A percentile compares a stretch with the other conserved stretches of the same genome.
phyloP scores from a whole-genome alignment of 306 rosid species.

The Dryas octopetala region DNA sequence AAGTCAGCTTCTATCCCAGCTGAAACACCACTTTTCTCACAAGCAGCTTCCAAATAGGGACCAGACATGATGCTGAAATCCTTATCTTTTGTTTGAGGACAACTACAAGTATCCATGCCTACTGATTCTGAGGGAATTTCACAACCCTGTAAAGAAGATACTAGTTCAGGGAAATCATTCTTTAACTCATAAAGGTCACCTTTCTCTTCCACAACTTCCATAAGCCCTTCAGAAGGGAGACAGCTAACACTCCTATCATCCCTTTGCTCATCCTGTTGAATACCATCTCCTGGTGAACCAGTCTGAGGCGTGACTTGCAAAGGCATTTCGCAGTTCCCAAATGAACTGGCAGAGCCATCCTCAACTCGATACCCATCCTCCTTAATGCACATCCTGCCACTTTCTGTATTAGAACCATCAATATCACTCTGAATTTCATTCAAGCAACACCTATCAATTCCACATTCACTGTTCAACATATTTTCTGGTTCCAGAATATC shows the following conservation, averaged over 20 bases:
- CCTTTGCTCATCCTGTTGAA: constrained; percentile 41
- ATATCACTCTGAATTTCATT: constrained; percentile 26
- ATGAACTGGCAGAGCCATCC: constrained; percentile 25
- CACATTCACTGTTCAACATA: constrained; percentile 36
- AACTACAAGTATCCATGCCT: constrained; percentile 30
- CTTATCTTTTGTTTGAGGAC: constrained; percentile 39
- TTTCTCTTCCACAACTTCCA: constrained; percentile 27
- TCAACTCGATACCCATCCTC: constrained; percentile 31
- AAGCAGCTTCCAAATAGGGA: constrained; percentile 31
- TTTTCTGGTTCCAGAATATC: constrained; percentile 15
- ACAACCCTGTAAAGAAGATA: constrained; percentile 32
- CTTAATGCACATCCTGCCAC: constrained; percentile 21
- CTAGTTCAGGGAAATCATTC: constrained; percentile 30
- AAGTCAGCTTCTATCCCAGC: constrained; percentile 38
- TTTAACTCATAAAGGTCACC: constrained; percentile 21
- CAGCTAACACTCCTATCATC: constrained; percentile 27
- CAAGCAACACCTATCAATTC: constrained; percentile 28
- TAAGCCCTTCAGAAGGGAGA: constrained; percentile 28
- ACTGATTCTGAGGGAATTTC: constrained; percentile 38
- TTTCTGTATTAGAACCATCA: constrained; percentile 22
- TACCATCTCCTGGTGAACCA: constrained; percentile 30
- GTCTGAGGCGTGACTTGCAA: constrained; percentile 21
- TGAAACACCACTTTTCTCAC: constrained; percentile 35
- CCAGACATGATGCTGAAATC: constrained; percentile 32
- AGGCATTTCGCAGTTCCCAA: constrained; percentile 22